Evolutionary conservation across 495 filamentous ascomycete genomes (phyloP), one percentile per base, ranked within the genome.

Genomic region (Antarctomyces pellizariae): DNA sequence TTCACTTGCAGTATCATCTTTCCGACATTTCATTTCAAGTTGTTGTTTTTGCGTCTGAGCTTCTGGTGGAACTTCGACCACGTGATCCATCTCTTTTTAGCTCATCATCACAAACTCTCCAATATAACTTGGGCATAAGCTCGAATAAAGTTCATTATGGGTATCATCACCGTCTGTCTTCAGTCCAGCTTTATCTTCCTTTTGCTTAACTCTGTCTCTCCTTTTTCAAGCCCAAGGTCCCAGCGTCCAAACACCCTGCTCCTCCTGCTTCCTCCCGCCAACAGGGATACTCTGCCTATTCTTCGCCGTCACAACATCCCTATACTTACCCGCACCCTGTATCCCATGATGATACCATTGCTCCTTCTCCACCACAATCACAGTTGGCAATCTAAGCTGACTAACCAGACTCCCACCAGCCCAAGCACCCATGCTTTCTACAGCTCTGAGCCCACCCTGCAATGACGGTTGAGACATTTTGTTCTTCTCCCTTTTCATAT

Each of bases 371-470:
- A 95, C 62, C 38, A 82, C 74, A 2, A 82, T 70, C 23, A 82
- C 52, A 0, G 79, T 74, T 15, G 67, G 67, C 14, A 86, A 57
- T 36, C 82, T 82, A 36, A 91, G 50, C 26, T 69, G 68, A 0
- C 72, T 71, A 2, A 83, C 49, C 27, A 97, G 43, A 49, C 80
- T 91, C 3, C 71, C 82, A 10, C 86, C 86, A 18, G 70, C 67
- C 84, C 86, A 97, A 4, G 78, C 56, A 0, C 86, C 86, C 0
- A 95, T 52, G 3, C 74, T 78, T 39, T 89, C 75, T 7, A 93
- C 53, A 9, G 71, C 75, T 2, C 77, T 63, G 13, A 92, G 47
- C 10, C 62, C 44, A 4, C 75, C 78, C 10, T 49, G 43, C 1
- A 60, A 39, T 7, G 37, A 38, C 0, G 57, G 51, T 5, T 49